These are phyloP conservation scores for Tremella mesenterica DNA, from an alignment of 768 basidiomycete species.

Conservation along the genomic window DNA sequence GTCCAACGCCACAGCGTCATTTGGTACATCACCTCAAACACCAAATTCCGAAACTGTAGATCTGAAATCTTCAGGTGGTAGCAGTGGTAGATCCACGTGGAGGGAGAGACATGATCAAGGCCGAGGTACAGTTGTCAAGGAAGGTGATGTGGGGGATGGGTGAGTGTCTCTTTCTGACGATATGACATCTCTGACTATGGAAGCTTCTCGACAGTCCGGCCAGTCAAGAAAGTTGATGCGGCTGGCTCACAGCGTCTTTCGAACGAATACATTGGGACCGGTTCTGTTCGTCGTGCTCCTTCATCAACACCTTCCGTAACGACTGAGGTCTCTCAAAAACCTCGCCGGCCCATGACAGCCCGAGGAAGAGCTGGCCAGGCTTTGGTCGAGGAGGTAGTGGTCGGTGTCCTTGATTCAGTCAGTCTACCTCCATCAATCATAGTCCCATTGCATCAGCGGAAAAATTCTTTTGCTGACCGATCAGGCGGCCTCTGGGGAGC, in stretches of 20 bases:
- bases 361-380: constrained; percentile 40
- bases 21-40: constrained; percentile 49
- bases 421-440: constrained; percentile 27
- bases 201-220: constrained; percentile 73
- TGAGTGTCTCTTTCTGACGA: constrained; percentile 14
- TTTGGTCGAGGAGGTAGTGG: constrained; percentile 73
- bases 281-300: constrained; percentile 43
- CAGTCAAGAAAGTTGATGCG: constrained; percentile 83
- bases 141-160: constrained; percentile 77
- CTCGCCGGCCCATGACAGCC: constrained; percentile 5
- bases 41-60: constrained; percentile 60
- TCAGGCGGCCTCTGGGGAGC: constrained; percentile 28
- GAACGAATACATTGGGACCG: constrained; percentile 63
- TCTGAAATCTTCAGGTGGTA: constrained; percentile 9
- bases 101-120: constrained; percentile 60
- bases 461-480: constrained; percentile 11
- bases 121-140: constrained; percentile 65
- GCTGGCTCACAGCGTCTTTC: constrained; percentile 66
- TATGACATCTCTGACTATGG: not conserved
- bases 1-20: constrained; percentile 28
- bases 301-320: not conserved
- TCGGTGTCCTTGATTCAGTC: constrained; percentile 70
- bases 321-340: not conserved
- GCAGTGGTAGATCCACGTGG: constrained; percentile 60
- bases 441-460: not conserved